A percentile compares a stretch with the other conserved stretches of the same genome.
Evolutionary conservation across 352 stramenopile genomes (phyloP).

Genomic region (Phytophthora vignae): DNA sequence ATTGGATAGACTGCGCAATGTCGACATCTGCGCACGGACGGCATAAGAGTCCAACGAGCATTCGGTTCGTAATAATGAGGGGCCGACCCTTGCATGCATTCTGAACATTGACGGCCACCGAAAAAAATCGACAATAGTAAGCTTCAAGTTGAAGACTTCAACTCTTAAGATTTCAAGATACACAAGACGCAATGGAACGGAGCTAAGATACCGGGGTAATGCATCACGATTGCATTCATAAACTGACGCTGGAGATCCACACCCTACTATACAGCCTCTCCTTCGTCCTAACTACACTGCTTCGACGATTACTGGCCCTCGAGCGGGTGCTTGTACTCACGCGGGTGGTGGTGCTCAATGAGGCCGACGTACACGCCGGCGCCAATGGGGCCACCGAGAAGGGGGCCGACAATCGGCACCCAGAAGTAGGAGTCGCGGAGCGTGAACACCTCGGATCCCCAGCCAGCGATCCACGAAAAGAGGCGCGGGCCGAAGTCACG

Average conservation of each 20-base stretch:
- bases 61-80: slow-evolving; percentile 5
- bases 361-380: slow-evolving; percentile 50
- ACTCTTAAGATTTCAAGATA: slow-evolving; percentile 5
- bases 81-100: background rate
- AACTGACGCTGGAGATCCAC: slow-evolving; percentile 16
- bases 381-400: slow-evolving; percentile 53
- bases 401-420: slow-evolving; percentile 61
- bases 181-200: slow-evolving; percentile 12
- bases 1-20: slow-evolving; percentile 23
- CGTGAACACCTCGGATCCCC: slow-evolving; percentile 43
- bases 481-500: slow-evolving; percentile 62
- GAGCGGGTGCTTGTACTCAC: slow-evolving; percentile 51
- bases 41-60: slow-evolving; percentile 32
- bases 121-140: background rate
- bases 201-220: background rate
- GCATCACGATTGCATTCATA: slow-evolving; percentile 26
- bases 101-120: background rate
- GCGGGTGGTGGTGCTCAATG: slow-evolving; percentile 60
- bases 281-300: slow-evolving; percentile 22
- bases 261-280: slow-evolving; percentile 36
- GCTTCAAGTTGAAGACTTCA: background rate
- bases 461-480: slow-evolving; percentile 54
- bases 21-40: slow-evolving; percentile 16
- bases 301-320: slow-evolving; percentile 24
- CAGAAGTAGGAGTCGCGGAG: slow-evolving; percentile 66